Evolutionary conservation across 2,329 filamentous ascomycete genomes (phyloP).

Genomic region (Fusarium buharicum): DNA sequence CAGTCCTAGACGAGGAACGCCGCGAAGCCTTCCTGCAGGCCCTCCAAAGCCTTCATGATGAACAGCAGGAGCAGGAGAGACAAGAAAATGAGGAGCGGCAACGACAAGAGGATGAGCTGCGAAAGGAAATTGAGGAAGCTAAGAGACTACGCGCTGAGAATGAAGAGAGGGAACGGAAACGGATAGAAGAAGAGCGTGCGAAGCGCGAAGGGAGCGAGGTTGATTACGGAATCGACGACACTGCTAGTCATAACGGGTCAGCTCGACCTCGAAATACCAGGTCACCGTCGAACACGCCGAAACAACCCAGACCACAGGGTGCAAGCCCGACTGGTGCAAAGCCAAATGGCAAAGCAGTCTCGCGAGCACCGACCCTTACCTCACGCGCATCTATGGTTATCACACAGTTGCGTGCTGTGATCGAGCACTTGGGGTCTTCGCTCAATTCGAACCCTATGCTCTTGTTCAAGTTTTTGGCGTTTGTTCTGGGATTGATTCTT

Average conservation of each 20-base stretch:
- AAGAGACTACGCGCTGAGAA: constrained; percentile 66
- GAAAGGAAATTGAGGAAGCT: constrained; percentile 67
- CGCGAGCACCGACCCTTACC: constrained; percentile 52
- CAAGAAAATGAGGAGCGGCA: constrained; percentile 69
- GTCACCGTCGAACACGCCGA: constrained; percentile 48
- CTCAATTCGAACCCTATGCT: constrained; percentile 67
- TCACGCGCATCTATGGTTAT: constrained; percentile 64
- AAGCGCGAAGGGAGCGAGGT: constrained; percentile 67
- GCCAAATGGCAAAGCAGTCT: constrained; percentile 46
- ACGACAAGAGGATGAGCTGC: constrained; percentile 66
- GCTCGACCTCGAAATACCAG: constrained; percentile 48
- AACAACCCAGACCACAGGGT: constrained; percentile 39
- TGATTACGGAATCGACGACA: constrained; percentile 75
- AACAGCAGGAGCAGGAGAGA: constrained; percentile 78
- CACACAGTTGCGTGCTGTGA: constrained; percentile 60
- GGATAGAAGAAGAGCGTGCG: constrained; percentile 64
- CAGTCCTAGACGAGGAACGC: constrained; percentile 90
- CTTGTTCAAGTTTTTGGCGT: constrained; percentile 74
- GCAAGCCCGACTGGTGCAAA: constrained; percentile 30
- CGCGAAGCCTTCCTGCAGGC: constrained; percentile 90
- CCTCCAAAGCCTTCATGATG: constrained; percentile 83
- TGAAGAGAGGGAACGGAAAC: constrained; percentile 63
- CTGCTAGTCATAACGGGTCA: constrained; percentile 53
- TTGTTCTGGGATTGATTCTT: constrained; percentile 80
- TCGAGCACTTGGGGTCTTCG: constrained; percentile 62